Percentiles rank a stretch among this genome's conserved stretches.
Conservation (phyloP, 2,329 filamentous ascomycete genomes). For the Xylaria digitata region DNA sequence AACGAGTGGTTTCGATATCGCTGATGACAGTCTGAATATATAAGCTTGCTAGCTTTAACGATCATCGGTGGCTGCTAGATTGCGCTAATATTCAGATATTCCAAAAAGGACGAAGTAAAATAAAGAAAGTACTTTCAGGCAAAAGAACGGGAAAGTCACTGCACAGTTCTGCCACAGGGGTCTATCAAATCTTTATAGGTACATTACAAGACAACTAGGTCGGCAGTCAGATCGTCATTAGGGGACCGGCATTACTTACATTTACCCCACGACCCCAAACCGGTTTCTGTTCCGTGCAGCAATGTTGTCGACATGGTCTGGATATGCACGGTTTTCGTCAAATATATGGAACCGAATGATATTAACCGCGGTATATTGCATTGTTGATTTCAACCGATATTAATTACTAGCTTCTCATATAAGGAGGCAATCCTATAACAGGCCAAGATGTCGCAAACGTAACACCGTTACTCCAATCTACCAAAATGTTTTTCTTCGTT, state of each 20-base stretch:
- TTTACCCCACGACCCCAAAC: slow-evolving; percentile 42
- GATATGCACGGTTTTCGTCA: neutral
- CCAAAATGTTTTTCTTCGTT: neutral
- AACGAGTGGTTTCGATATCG: neutral
- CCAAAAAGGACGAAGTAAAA: neutral
- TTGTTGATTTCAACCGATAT: neutral
- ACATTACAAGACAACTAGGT: slow-evolving; percentile 23
- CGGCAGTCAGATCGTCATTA: neutral
- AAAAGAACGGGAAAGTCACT: slow-evolving; percentile 17
- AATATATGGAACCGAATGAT: slow-evolving; percentile 6
- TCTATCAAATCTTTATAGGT: slow-evolving; percentile 28
- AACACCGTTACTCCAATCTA: neutral
- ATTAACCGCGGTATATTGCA: slow-evolving; percentile 17
- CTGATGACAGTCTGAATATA: slow-evolving; percentile 13
- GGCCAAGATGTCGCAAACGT: slow-evolving; percentile 1
- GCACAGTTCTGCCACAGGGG: neutral
- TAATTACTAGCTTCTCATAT: neutral
- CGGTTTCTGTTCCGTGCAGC: slow-evolving; percentile 17
- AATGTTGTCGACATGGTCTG: neutral
- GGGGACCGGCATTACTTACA: slow-evolving; percentile 30
- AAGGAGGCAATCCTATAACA: neutral
- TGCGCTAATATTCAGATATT: neutral
- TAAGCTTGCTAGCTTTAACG: too few species aligned
- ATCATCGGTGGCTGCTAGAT: neutral
- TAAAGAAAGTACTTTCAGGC: slow-evolving; percentile 20